Evolutionary conservation across 331 rosid genomes (phyloP).

Genomic region (Stylosanthes scabra): DNA sequence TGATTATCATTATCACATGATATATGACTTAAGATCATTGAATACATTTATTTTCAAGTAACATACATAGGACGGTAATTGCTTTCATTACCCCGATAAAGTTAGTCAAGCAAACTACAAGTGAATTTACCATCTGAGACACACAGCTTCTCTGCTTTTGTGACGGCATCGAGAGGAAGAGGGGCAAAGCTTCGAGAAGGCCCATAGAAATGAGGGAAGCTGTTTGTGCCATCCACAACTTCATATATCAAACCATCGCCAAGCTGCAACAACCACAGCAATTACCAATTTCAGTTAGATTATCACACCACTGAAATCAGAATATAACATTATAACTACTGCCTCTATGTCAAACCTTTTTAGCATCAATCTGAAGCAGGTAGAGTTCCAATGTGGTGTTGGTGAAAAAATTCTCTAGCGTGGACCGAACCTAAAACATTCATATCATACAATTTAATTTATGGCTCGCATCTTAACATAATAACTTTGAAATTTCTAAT

Average conservation of each 20-base stretch:
- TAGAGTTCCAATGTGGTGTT: conserved; percentile 64
- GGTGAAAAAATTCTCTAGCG: conserved; percentile 67
- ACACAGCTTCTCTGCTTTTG: conserved; percentile 71
- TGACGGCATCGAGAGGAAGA: conserved; percentile 64
- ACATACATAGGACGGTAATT: neutral
- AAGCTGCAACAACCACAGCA: too few species aligned
- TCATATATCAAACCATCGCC: conserved; percentile 89
- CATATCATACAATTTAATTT: neutral
- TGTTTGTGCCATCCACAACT: conserved; percentile 65
- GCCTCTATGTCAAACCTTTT: conserved; percentile 46
- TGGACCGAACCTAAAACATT: conserved; percentile 64
- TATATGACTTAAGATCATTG: too few species aligned
- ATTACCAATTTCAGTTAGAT: neutral
- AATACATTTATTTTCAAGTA: neutral
- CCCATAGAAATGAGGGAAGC: conserved; percentile 94
- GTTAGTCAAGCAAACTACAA: conserved; percentile 49
- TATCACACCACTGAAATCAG: too few species aligned
- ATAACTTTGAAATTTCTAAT: neutral
- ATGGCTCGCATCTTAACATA: neutral
- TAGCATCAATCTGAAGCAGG: conserved; percentile 82
- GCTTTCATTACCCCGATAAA: neutral
- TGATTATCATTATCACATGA: too few species aligned
- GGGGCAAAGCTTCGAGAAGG: conserved; percentile 80
- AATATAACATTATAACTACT: too few species aligned
- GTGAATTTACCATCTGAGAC: conserved; percentile 55